Base-by-base conservation (phyloP, 2,329 filamentous ascomycete species). In the Phialophora macrospora region DNA sequence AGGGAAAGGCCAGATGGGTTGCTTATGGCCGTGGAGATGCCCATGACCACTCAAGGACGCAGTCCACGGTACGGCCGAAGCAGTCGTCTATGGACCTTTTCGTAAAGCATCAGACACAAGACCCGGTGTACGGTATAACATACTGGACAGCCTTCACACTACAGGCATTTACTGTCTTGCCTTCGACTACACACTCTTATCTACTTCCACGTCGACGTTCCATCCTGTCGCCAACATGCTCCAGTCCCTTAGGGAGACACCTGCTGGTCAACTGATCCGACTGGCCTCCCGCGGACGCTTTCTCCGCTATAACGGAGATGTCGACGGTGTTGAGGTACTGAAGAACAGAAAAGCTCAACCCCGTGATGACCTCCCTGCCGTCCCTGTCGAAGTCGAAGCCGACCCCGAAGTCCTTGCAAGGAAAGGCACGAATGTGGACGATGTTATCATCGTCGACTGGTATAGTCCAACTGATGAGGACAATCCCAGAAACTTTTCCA, bases 401-500 rank as follows among this genome's bases (percentile, higher is more conserved):
- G 57, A 49, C 30, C 41, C 41, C 8, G 57, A 60, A 49, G 57
- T 49, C 24, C 57, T 60, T n/a, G 41, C 41, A n/a, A 60, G 49
- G 30, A 60, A 32, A 22, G 46, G 26, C 14, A 49, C 57, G 22
- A 60, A 60, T 38, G 70, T 71, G 24, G 75, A 77, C 32, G 76
- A 76, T 20, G 58, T 70, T 8, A 73, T 75, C 52, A 66, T 76
- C 1, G 71, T 76, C 28, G 74, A 76, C 52, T 76, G 75, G 75
- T 76, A 75, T 60, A 81, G 77, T 49, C 82, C 80, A 17, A 83
- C 86, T 64, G 85, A 87, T 68, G 72, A 77, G 2, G 82, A 78
- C 2, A 85, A 87, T 71, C 85, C 85, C 9, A 71, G 74, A 51
- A 75, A 76, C 54, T 77, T 74, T 73, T 71, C 73, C 2, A 70